These are phyloP conservation scores for Piper longum DNA, from an alignment of 164 flowering plant species.

Conservation along the genomic window DNA sequence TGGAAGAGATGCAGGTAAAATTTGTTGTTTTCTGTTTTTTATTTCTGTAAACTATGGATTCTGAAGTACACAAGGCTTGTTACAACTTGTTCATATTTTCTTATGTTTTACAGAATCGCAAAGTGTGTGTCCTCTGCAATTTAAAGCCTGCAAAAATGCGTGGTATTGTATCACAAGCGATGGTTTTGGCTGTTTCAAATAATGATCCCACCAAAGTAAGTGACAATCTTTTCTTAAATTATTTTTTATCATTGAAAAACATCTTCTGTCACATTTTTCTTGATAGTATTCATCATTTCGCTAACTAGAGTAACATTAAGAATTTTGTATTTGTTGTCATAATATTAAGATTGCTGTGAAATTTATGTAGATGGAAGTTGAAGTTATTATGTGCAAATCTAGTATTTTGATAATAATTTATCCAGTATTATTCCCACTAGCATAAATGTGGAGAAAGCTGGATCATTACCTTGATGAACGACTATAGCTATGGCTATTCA, in stretches of 20 bases:
- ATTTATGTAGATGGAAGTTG: no score
- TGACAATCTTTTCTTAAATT: background rate
- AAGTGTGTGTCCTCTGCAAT: constrained; percentile 93
- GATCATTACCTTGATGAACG: no score
- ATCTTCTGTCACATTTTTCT: background rate
- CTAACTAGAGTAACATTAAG: background rate
- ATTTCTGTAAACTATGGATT: no score
- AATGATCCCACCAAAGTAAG: constrained; percentile 60
- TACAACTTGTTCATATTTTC: no score
- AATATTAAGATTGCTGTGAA: no score
- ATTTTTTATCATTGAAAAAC: background rate
- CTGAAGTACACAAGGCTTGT: no score
- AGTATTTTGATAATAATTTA: no score
- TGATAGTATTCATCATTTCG: background rate
- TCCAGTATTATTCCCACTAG: no score
- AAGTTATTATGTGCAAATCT: no score
- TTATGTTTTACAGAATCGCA: constrained; percentile 49
- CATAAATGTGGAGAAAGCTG: no score
- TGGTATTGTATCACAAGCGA: constrained; percentile 89
- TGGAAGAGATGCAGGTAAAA: constrained; percentile 87
- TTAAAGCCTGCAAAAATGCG: constrained; percentile 89
- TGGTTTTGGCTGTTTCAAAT: constrained; percentile 82
- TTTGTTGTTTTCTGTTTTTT: no score
- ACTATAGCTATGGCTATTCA: no score
- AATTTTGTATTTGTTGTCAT: background rate